These are phyloP conservation scores for Epichloe sp. DNA, from an alignment of 2,329 filamentous ascomycete species.

Conservation along the genomic window DNA sequence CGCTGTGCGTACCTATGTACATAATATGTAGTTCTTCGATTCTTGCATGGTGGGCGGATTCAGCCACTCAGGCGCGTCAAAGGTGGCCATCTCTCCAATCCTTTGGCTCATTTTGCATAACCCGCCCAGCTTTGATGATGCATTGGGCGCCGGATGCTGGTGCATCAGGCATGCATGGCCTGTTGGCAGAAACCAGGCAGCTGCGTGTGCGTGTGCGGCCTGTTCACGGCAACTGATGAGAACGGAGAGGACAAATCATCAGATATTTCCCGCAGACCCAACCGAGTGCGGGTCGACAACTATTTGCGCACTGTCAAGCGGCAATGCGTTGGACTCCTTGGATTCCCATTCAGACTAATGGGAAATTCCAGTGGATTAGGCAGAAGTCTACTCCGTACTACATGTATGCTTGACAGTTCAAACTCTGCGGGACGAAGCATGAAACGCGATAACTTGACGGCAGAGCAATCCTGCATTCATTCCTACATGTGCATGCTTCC, in stretches of 20 bases:
- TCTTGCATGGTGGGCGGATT: slow-evolving; percentile 6
- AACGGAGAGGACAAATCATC: background rate
- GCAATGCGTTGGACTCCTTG: too few species aligned
- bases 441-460: too few species aligned
- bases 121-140: background rate
- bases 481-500: too few species aligned
- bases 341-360: too few species aligned
- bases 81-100: slow-evolving; percentile 13
- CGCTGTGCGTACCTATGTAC: background rate
- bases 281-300: background rate
- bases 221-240: too few species aligned
- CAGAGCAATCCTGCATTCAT: too few species aligned
- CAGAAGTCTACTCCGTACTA: background rate
- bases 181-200: background rate
- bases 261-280: background rate
- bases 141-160: slow-evolving; percentile 9
- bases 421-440: too few species aligned
- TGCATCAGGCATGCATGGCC: slow-evolving; percentile 1
- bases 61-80: slow-evolving; percentile 9
- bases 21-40: background rate
- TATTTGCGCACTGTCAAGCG: background rate
- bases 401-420: too few species aligned
- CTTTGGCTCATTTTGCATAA: slow-evolving; percentile 11
- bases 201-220: background rate
- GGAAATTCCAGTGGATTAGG: background rate